Percentiles rank a stretch among this genome's conserved stretches.
phyloP scores from a whole-genome alignment of 148 eudicot genomes.

The Amaranthus cruentus region DNA sequence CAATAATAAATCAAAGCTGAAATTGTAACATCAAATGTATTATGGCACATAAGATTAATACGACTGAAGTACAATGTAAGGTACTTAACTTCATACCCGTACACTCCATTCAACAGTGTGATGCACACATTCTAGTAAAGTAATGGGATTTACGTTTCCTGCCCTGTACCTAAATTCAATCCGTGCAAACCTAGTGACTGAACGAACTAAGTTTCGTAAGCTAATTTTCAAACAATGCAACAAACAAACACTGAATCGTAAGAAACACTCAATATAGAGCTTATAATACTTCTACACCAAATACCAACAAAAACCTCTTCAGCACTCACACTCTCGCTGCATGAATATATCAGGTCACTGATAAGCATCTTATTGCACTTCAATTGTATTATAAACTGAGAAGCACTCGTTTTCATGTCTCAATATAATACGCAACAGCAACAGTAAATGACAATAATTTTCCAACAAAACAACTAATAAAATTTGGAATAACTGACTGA shows the following conservation, averaged over 20 bases:
- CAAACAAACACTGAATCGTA: not conserved
- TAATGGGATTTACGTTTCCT: too few relatives aligned
- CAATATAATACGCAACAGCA: not conserved
- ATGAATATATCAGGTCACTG: not conserved
- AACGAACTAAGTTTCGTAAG: not conserved
- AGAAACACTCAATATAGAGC: not conserved
- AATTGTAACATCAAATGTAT: too few relatives aligned
- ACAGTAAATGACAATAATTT: not conserved
- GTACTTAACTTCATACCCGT: too few relatives aligned
- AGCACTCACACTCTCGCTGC: not conserved
- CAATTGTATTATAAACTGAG: not conserved
- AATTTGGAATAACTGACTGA: not conserved
- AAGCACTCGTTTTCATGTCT: not conserved
- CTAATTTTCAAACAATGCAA: not conserved
- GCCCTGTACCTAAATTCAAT: too few relatives aligned
- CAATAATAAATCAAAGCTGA: too few relatives aligned
- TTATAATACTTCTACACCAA: not conserved
- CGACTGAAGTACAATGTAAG: too few relatives aligned
- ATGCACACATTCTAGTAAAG: too few relatives aligned
- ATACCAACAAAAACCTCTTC: not conserved
- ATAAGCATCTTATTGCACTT: not conserved
- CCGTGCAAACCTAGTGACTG: not conserved
- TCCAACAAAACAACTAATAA: not conserved
- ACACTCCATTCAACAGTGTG: too few relatives aligned
- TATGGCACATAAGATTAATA: too few relatives aligned